These are phyloP conservation scores for Ganoderma sinense DNA, from an alignment of 1,284 basidiomycete species.

Conservation along the genomic window DNA sequence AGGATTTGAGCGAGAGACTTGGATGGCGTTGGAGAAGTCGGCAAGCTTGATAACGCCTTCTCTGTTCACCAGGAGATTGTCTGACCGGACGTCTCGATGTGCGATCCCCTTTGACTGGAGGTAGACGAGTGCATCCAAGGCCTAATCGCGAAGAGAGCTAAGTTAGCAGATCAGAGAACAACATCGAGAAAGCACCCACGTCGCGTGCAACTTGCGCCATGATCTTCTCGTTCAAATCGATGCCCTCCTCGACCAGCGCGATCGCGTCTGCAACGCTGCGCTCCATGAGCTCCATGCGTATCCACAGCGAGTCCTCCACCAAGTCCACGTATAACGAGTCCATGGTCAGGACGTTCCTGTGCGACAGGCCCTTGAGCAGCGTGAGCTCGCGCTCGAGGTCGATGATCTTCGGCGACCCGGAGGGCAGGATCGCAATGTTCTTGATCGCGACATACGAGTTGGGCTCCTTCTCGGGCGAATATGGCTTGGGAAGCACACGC, in stretches of 20 bases:
- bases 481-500: constrained; percentile 48
- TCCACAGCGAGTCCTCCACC: constrained; percentile 75
- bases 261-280: constrained; percentile 82
- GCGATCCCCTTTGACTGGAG: constrained; percentile 70
- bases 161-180: background rate
- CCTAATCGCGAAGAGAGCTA: constrained; percentile 44
- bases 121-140: constrained; percentile 68
- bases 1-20: constrained; percentile 56
- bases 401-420: constrained; percentile 64
- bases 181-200: constrained; percentile 51
- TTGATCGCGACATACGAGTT: constrained; percentile 66
- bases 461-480: constrained; percentile 43
- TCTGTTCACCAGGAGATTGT: constrained; percentile 75
- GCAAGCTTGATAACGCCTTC: constrained; percentile 77
- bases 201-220: constrained; percentile 77
- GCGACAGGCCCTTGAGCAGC: constrained; percentile 60
- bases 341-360: constrained; percentile 69
- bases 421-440: constrained; percentile 65
- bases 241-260: constrained; percentile 61
- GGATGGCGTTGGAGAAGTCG: constrained; percentile 79
- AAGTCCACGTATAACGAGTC: constrained; percentile 75
- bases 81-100: constrained; percentile 81
- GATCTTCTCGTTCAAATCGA: constrained; percentile 67
- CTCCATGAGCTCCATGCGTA: constrained; percentile 88
- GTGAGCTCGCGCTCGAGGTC: constrained; percentile 67